Evolutionary conservation across 305 asterid genomes (phyloP).

Genomic region (Ajuga reptans): DNA sequence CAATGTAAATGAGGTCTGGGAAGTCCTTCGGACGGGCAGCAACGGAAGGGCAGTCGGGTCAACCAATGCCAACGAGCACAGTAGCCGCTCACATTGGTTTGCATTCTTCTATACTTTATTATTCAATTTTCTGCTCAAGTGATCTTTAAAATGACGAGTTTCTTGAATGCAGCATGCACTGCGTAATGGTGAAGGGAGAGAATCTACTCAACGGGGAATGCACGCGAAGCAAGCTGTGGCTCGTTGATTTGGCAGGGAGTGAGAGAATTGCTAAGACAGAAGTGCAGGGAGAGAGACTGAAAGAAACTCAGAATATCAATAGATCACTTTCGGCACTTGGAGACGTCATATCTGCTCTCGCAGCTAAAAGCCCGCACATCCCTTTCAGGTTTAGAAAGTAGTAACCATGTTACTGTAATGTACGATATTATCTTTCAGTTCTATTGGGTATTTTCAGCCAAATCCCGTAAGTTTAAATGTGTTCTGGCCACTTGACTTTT

Average conservation of each 20-base stretch:
- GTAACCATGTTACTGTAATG: not conserved
- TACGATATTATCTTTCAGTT: not conserved
- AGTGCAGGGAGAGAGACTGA: conserved; percentile 84
- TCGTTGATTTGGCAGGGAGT: conserved; percentile 91
- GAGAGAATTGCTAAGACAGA: conserved; percentile 94
- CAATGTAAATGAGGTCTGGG: conserved; percentile 82
- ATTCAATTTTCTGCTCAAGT: not conserved
- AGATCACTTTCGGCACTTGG: conserved; percentile 95
- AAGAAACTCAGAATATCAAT: conserved; percentile 89
- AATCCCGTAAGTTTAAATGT: too few relatives aligned
- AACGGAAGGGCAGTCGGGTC: conserved; percentile 85
- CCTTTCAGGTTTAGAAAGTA: conserved; percentile 61
- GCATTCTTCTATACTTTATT: conserved; percentile 8
- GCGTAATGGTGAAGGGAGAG: conserved; percentile 95
- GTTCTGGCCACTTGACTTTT: too few relatives aligned
- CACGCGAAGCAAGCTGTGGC: conserved; percentile 91
- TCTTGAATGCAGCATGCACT: conserved; percentile 61
- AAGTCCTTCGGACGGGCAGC: conserved; percentile 76
- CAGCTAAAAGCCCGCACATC: conserved; percentile 75
- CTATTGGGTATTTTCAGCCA: too few relatives aligned
- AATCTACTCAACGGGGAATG: conserved; percentile 75
- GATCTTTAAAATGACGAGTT: conserved; percentile 11
- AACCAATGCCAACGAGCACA: conserved; percentile 80
- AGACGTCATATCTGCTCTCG: conserved; percentile 89
- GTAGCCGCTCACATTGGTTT: conserved; percentile 97